Base-by-base conservation (phyloP, 2,329 filamentous ascomycete species). In the Hymenotorrendiella dingleyae region DNA sequence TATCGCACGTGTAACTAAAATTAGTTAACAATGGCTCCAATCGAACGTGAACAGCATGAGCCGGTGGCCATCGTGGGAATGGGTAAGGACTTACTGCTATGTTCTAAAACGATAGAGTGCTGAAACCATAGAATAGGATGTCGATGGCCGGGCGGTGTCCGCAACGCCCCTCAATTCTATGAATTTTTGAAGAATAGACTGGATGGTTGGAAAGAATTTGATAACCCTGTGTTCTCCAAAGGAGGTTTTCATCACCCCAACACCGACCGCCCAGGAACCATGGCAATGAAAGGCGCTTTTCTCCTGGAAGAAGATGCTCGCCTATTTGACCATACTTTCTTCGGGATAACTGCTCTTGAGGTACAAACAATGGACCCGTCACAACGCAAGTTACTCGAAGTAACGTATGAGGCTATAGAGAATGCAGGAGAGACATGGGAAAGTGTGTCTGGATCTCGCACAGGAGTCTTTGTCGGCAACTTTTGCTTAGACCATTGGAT, bases 261-360 rank as follows among this genome's bases (percentile, higher is more conserved):
- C 4, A 67, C 74, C 78, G 11, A 78, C 76, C 10, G 81, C 80
- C 27, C 86, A 84, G 62, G 73, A 68, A 40, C 80, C 80, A 63
- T 89, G 87, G 66, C 86, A 82, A 48, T 83, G 75, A 42, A 80
- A 82, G 63, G 86, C 80, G 1, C 82, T 77, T 6, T 86, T 80
- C 70, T 69, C 45, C 49, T 71, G 3, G 52, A 63, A 0, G 53
- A 64, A 5, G 62, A 69, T 33, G 55, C 54, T 0, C 34, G 44
- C 2, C 52, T 56, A 1, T 67, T 68, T 36, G 66, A 68, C 42
- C 64, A 64, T 1, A 59, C 59, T 1, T 68, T 69, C 44, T 69
- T 69, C 48, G 59, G 57, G 0, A 57, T 67, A n/a, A 59, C 58
- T 3, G 53, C 62, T 4, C 57, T 55, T 8, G 64, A 67, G 27